Base-by-base conservation (phyloP, 305 asterid genomes). In the Solanum aculeatissimum region DNA sequence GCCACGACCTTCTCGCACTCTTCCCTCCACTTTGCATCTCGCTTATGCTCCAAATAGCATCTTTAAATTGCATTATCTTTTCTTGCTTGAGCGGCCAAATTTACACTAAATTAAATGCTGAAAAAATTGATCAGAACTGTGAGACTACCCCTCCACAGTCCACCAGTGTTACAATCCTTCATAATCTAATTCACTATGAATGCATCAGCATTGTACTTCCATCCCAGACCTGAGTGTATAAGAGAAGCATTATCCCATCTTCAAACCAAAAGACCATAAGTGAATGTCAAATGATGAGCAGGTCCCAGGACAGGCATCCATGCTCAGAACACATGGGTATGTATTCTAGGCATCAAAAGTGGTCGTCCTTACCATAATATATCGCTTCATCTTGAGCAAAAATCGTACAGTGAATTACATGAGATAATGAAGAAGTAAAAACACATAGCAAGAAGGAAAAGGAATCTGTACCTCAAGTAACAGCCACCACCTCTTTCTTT, bases 401-500 rank as follows among this genome's bases (percentile, higher is more conserved):
- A 25, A 43, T 25, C 10, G 2, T 12, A 27, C 42, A 27, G 62
- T 62, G n/a, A 43, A 47, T 27, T 29, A 84, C 38, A 45, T 57
- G 23, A 21, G 47, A 25, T 42, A 43, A 72, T 58, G 63, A 42
- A 51, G 86, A 35, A 72, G 35, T 85, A 23, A 62, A 79, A 51
- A 35, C 82, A 78, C 23, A 47, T 15, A 35, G 68, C 68, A 25
- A 85, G 16, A 53, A 55, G 43, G 62, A n/a, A 63, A 86, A 89
- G 80, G 82, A 87, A 60, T 78, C 55, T 86, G 55, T 62, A 95
- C 99, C 99, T 94, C 85, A 97, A 88, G 85, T 95, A 95, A 91
- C 99, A 97, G 91, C 93, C 86, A 87, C 98, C 99, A 86, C 90
- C 95, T 90, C 98, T 92, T 77, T 97, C 99, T 87, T 95, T 92